phyloP scores from a whole-genome alignment of 2,329 filamentous ascomycete species.

The Microcera coccophila region DNA sequence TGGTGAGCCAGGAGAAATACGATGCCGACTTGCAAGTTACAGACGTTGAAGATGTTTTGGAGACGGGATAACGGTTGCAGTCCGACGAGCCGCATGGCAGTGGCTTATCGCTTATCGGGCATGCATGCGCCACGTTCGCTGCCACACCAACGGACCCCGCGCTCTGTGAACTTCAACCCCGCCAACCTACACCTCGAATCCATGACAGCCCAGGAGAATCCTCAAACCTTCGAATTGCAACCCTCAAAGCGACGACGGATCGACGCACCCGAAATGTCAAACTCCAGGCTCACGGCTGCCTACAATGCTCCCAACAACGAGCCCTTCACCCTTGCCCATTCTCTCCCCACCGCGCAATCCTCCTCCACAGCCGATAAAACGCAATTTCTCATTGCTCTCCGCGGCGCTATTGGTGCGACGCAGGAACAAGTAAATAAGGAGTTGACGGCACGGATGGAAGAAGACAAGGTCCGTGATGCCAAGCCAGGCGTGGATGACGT shows the following conservation, averaged over 20 bases:
- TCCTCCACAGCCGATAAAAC: constrained; percentile 48
- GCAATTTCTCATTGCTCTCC: constrained; percentile 57
- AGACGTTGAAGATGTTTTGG: background rate
- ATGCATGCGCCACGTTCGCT: no score
- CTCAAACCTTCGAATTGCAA: no score
- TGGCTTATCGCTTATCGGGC: no score
- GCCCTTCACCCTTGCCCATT: constrained; percentile 42
- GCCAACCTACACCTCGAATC: background rate
- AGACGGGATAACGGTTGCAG: no score
- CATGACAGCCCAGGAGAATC: no score
- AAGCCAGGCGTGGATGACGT: constrained; percentile 44
- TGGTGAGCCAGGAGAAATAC: no score
- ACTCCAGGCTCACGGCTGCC: constrained; percentile 40
- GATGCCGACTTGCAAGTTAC: no score
- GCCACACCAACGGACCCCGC: constrained; percentile 20
- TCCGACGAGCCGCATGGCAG: no score
- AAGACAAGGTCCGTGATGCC: constrained; percentile 56
- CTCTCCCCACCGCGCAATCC: constrained; percentile 34
- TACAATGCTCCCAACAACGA: constrained; percentile 53
- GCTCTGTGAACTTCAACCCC: constrained; percentile 7
- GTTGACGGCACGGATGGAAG: constrained; percentile 69
- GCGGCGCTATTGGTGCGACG: constrained; percentile 52
- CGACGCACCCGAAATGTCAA: constrained; percentile 5
- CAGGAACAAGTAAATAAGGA: constrained; percentile 67
- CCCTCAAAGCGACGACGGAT: background rate